Percentiles rank a stretch among this genome's conserved stretches.
Evolutionary conservation across 352 stramenopile species (phyloP).

Genomic region (Poterioochromonas sp.): DNA sequence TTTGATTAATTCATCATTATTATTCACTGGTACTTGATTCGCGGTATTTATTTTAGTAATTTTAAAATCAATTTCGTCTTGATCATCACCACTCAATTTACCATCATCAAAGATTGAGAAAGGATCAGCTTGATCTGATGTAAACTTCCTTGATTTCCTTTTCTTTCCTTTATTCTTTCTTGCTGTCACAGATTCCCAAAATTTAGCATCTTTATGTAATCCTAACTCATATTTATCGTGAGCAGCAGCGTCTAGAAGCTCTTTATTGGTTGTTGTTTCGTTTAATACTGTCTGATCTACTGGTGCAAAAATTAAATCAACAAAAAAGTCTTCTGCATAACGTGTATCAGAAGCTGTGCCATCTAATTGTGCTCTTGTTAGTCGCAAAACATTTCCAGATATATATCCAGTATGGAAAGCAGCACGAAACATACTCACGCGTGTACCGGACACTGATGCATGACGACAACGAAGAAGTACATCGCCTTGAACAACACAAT

Average conservation of each 20-base stretch:
- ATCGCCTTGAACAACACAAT: constrained; percentile 92
- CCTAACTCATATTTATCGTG: constrained; percentile 51
- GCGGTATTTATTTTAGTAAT: background rate
- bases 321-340: constrained; percentile 88
- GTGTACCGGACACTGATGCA: constrained; percentile 46
- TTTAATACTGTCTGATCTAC: background rate
- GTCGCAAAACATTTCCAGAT: constrained; percentile 78
- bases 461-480: constrained; percentile 72
- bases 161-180: constrained; percentile 34
- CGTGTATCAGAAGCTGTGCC: constrained; percentile 80
- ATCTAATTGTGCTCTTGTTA: constrained; percentile 92
- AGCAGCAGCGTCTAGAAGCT: background rate
- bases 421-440: constrained; percentile 91
- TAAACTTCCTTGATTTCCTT: constrained; percentile 14
- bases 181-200: constrained; percentile 57
- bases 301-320: constrained; percentile 87
- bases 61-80: constrained; percentile 2
- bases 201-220: constrained; percentile 56
- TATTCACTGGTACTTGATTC: background rate
- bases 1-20: constrained; percentile 16
- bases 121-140: background rate
- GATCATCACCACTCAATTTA: background rate
- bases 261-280: constrained; percentile 8
- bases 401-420: constrained; percentile 96
- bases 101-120: constrained; percentile 3